phyloP scores from a whole-genome alignment of 2,329 filamentous ascomycete species.

The Cladosporium oxysporum region DNA sequence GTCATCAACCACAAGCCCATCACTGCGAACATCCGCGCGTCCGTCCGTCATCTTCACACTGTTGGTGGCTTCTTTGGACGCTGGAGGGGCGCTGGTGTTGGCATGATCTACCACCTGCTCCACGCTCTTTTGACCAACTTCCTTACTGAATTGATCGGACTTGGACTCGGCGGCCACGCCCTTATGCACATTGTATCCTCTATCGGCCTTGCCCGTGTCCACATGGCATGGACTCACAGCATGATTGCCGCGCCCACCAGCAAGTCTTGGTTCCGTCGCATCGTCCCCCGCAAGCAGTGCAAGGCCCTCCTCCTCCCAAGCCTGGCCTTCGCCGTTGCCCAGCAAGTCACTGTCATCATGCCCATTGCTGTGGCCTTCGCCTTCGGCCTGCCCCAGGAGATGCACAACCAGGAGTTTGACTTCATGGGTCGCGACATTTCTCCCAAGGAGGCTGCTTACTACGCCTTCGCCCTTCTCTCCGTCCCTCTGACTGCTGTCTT shows the following conservation, averaged over 20 bases:
- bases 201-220: conserved; percentile 66
- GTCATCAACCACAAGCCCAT: conserved; percentile 58
- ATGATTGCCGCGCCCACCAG: conserved; percentile 71
- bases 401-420: conserved; percentile 27
- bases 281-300: conserved; percentile 67
- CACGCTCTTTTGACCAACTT: conserved; percentile 33
- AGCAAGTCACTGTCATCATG: conserved; percentile 51
- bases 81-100: conserved; percentile 39
- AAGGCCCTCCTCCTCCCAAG: conserved; percentile 70
- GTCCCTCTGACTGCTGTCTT: conserved; percentile 44
- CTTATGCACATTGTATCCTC: conserved; percentile 59
- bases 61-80: conserved; percentile 39
- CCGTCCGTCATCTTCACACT: conserved; percentile 60
- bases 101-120: conserved; percentile 38
- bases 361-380: conserved; percentile 53
- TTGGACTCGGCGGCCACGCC: conserved; percentile 46
- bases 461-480: conserved; percentile 45
- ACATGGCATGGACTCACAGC: conserved; percentile 81
- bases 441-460: conserved; percentile 27
- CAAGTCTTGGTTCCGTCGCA: conserved; percentile 65
- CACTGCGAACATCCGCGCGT: conserved; percentile 60
- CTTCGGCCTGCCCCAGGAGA: conserved; percentile 45
- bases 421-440: conserved; percentile 23
- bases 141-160: conserved; percentile 42
- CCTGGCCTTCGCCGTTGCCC: conserved; percentile 61